Percentiles rank a stretch among this genome's conserved stretches.
phyloP scores from a whole-genome alignment of 164 flowering plant species.

The Santalum album region DNA sequence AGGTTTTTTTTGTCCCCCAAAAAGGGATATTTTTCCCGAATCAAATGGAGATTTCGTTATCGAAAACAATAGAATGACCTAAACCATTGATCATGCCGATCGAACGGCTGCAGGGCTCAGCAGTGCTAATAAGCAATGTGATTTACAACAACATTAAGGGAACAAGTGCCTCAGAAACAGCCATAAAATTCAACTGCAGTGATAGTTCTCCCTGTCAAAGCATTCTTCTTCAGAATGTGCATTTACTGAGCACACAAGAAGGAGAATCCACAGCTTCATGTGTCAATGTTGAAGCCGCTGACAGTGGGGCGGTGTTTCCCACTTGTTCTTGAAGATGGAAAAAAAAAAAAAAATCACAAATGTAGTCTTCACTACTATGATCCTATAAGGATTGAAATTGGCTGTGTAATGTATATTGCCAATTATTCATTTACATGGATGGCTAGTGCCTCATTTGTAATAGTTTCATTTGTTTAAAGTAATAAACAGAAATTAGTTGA shows the following conservation, averaged over 20 bases:
- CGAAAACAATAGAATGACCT: neutral
- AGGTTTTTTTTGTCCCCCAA: too few species aligned
- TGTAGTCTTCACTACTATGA: too few species aligned
- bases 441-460: too few species aligned
- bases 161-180: constrained; percentile 37
- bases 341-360: too few species aligned
- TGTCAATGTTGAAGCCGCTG: constrained; percentile 5
- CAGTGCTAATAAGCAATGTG: constrained; percentile 39
- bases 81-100: neutral
- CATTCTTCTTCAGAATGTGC: constrained; percentile 28
- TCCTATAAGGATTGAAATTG: too few species aligned
- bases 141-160: constrained; percentile 38
- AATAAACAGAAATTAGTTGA: too few species aligned
- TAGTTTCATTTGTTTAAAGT: too few species aligned
- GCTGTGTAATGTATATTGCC: too few species aligned
- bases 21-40: too few species aligned
- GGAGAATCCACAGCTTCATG: constrained; percentile 12
- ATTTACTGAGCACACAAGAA: neutral
- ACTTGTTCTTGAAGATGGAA: neutral
- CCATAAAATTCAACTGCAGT: constrained; percentile 44
- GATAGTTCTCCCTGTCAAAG: constrained; percentile 30
- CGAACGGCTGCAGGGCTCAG: constrained; percentile 26
- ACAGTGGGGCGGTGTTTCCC: constrained; percentile 14
- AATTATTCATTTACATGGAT: too few species aligned
- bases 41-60: too few species aligned